These are phyloP conservation scores for Biscogniauxia sp. DNA, from an alignment of 2,329 filamentous ascomycete species.

Conservation along the genomic window DNA sequence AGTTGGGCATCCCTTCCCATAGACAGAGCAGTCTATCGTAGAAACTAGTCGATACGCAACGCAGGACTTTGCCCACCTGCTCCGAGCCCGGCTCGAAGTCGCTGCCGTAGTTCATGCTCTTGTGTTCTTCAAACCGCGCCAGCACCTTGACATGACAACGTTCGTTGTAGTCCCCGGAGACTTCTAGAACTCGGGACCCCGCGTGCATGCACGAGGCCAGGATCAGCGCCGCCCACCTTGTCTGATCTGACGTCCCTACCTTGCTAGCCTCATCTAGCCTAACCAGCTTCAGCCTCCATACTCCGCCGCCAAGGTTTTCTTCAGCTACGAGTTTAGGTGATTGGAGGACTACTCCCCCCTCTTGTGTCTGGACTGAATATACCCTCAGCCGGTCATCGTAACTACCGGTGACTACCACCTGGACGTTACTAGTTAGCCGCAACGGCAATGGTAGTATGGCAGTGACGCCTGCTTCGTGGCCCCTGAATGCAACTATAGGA, in stretches of 20 bases:
- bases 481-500: conserved; percentile 39
- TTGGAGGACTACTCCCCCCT: conserved; percentile 39
- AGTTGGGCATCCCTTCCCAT: conserved; percentile 45
- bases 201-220: conserved; percentile 94
- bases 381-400: conserved; percentile 85
- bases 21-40: conserved; percentile 70
- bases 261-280: conserved; percentile 23
- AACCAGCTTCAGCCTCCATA: conserved; percentile 79
- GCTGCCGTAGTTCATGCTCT: conserved; percentile 94
- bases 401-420: conserved; percentile 76
- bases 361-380: conserved; percentile 47
- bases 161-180: conserved; percentile 35
- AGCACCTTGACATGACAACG: conserved; percentile 63
- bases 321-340: conserved; percentile 58
- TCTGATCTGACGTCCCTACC: conserved; percentile 13
- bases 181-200: conserved; percentile 65
- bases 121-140: conserved; percentile 75
- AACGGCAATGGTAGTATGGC: conserved; percentile 71
- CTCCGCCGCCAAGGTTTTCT: conserved; percentile 70
- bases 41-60: conserved; percentile 71
- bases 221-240: conserved; percentile 42
- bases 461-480: conserved; percentile 82
- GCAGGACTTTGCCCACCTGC: conserved; percentile 30
- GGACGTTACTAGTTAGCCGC: conserved; percentile 40
- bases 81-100: conserved; percentile 55